Conservation (phyloP, 1,139 yeast genomes). For the Blastobotrys illinoisensis region DNA sequence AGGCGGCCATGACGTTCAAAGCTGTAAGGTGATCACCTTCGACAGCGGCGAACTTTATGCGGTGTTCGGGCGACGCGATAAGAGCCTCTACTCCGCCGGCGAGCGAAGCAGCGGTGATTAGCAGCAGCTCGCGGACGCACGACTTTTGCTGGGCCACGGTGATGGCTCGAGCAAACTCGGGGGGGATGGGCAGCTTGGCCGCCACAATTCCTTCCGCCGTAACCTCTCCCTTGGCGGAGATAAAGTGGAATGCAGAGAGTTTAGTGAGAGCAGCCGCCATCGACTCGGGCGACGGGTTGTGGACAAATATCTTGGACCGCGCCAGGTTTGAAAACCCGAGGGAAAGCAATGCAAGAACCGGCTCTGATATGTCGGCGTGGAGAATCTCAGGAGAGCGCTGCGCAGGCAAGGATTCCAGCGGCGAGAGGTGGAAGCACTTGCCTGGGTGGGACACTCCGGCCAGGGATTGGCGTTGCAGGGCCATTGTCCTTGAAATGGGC, state of each 20-base stretch:
- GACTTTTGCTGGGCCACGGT: constrained; percentile 22
- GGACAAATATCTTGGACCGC: constrained; percentile 86
- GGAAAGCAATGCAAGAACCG: constrained; percentile 74
- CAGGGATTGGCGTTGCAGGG: background rate
- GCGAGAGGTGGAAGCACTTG: constrained; percentile 40
- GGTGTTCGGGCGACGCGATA: constrained; percentile 60
- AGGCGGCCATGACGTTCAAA: constrained; percentile 47
- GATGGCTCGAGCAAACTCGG: constrained; percentile 17
- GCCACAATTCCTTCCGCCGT: constrained; percentile 68
- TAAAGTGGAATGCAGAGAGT: constrained; percentile 59
- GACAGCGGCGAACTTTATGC: constrained; percentile 54
- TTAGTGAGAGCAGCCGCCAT: constrained; percentile 58
- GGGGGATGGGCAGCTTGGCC: constrained; percentile 74
- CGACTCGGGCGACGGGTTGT: constrained; percentile 61
- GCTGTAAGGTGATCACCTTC: constrained; percentile 88
- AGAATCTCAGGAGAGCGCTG: constrained; percentile 79
- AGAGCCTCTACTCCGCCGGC: constrained; percentile 60
- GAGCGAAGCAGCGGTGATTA: constrained; percentile 75
- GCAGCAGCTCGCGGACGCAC: constrained; percentile 72
- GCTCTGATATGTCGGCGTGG: constrained; percentile 70
- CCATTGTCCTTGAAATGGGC: background rate
- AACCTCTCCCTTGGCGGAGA: constrained; percentile 74
- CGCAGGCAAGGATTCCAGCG: constrained; percentile 68
- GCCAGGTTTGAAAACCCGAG: constrained; percentile 82
- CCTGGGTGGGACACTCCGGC: constrained; percentile 2